phyloP scores from a whole-genome alignment of 2,329 filamentous ascomycete species.

The Xylaria sp. region DNA sequence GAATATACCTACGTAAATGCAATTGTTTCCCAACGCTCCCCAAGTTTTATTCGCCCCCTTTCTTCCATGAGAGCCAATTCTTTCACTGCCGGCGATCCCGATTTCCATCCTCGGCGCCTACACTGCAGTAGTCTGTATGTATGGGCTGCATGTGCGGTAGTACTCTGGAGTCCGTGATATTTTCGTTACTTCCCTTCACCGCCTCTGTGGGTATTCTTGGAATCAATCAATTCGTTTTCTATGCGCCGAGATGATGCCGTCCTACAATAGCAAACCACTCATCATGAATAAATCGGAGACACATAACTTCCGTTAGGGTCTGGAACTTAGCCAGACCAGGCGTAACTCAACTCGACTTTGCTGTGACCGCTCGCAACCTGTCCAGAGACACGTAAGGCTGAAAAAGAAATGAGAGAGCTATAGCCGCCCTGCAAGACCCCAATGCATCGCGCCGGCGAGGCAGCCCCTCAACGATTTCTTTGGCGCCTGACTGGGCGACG shows the following conservation, averaged over 20 bases:
- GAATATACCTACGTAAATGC: constrained; percentile 13
- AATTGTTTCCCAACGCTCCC: neutral
- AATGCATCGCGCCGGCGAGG: constrained; percentile 8
- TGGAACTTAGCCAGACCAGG: constrained; percentile 1
- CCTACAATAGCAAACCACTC: constrained; percentile 11
- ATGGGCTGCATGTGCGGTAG: constrained; percentile 7
- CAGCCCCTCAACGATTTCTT: constrained; percentile 12
- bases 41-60: neutral
- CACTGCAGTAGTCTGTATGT: constrained; percentile 7
- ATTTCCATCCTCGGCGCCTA: constrained; percentile 1
- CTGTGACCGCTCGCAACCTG: neutral
- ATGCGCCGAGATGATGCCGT: constrained; percentile 22
- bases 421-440: neutral
- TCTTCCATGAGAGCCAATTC: neutral
- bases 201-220: constrained; percentile 25
- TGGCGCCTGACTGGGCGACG: neutral
- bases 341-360: neutral
- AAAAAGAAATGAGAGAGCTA: constrained; percentile 12
- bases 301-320: constrained; percentile 24
- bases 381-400: neutral
- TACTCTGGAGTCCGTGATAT: constrained; percentile 13
- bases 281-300: constrained; percentile 20
- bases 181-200: constrained; percentile 16
- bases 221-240: constrained; percentile 17
- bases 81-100: neutral